Evolutionary conservation across 108 stramenopile genomes (phyloP), one percentile per base, ranked within the genome.

Genomic region (Halocafeteria seosinensis): DNA sequence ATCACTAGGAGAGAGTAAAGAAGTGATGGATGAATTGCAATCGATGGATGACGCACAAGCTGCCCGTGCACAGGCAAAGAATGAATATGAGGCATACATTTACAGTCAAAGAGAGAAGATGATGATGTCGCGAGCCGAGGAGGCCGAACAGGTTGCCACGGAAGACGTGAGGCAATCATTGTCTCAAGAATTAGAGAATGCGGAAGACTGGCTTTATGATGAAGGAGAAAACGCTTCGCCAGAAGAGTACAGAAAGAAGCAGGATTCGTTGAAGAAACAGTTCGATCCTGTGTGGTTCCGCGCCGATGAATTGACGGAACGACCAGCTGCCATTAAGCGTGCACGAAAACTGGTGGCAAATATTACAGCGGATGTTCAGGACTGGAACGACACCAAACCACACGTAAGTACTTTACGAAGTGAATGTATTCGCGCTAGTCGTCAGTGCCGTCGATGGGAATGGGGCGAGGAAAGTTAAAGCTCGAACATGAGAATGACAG

Each of bases 181-280:
- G 55, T 62, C 67, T 23, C 76, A 85, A 37, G 57, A 80, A 47
- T 80, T 86, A 23, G 69, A 81, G 31, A 86, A 79, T 50, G 82
- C 84, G 11, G 89, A 91, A 72, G 92, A 94, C 6, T 98, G 97
- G 97, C 78, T 98, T 67, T 88, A 93, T 62, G 92, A 92, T 25
- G 94, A 89, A 0, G 66, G 66, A 37, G 85, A 80, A 73, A 77
- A 71, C 65, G 88, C 88, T 55, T 88, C 88, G 64, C 72, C 91
- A 47, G 65, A 66, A 1, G 86, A 86, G 8, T 91, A 87, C 75
- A 58, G 82, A 31, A 77, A 62, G 26, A 93, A 89, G 77, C 84
- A 78, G 55, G 68, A 57, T n/a, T 87, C 85, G 61, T 71, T 95
- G 1, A 78, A 87, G 5, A 74, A 59, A 37, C 89, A 86, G 12